phyloP scores from a whole-genome alignment of 371 early-diverging fungal genomes.

The Parasitella parasitica region DNA sequence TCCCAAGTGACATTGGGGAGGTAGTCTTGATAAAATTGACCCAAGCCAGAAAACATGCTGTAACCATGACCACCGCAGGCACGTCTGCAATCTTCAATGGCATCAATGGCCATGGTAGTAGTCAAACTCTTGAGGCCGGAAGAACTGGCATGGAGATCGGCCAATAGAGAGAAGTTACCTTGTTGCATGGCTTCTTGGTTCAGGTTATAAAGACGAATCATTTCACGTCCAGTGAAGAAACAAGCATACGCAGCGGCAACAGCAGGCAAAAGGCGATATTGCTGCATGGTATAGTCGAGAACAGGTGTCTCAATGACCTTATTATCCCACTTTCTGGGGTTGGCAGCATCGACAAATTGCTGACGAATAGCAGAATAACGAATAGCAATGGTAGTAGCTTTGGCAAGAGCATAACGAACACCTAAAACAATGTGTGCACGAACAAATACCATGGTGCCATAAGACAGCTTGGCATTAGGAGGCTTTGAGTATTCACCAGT shows the following conservation, averaged over 20 bases:
- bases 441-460: conserved; percentile 76
- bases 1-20: conserved; percentile 71
- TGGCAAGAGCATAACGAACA: conserved; percentile 56
- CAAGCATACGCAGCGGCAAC: conserved; percentile 74
- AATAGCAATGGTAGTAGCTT: conserved; percentile 45
- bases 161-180: conserved; percentile 56
- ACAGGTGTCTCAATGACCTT: conserved; percentile 64
- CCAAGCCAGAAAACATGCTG: conserved; percentile 72
- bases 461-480: conserved; percentile 70
- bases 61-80: conserved; percentile 86
- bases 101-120: conserved; percentile 69
- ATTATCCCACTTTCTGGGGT: conserved; percentile 35
- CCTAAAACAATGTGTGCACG: conserved; percentile 67
- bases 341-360: conserved; percentile 50
- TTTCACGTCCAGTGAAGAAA: conserved; percentile 65
- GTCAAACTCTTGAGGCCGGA: conserved; percentile 83
- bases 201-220: conserved; percentile 60
- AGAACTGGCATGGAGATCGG: conserved; percentile 83
- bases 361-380: conserved; percentile 53
- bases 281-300: conserved; percentile 75
- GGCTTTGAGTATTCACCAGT: conserved; percentile 72
- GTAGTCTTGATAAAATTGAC: conserved; percentile 64
- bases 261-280: conserved; percentile 71
- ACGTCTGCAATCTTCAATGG: conserved; percentile 75
- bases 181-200: conserved; percentile 57